These are phyloP conservation scores for Arbutus unedo DNA, from an alignment of 148 eudicot genomes.

Conservation along the genomic window DNA sequence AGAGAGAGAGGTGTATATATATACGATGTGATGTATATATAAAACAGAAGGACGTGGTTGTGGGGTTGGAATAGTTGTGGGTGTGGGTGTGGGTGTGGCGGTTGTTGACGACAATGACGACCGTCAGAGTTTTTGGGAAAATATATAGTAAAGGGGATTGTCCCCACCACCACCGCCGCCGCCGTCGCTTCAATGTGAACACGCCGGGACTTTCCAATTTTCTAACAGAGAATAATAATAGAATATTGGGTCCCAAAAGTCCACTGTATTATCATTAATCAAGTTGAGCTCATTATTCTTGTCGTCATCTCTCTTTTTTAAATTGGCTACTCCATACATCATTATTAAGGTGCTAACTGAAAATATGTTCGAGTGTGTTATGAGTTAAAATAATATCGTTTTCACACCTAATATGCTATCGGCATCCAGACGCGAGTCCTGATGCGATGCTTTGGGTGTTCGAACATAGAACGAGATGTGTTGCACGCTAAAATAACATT, in stretches of 20 bases:
- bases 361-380: no score
- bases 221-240: neutral
- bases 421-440: no score
- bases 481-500: no score
- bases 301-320: neutral
- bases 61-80: neutral
- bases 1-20: conserved; percentile 1
- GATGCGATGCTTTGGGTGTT: no score
- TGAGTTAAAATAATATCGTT: no score
- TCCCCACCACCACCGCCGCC: neutral
- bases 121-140: neutral
- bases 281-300: neutral
- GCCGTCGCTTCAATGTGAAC: neutral
- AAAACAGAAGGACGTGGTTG: neutral
- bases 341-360: no score
- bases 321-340: neutral
- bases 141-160: no score
- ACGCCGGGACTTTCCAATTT: neutral
- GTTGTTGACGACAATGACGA: conserved; percentile 8
- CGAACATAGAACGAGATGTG: no score
- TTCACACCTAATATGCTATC: no score
- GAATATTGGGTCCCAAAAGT: neutral
- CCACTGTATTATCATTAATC: neutral
- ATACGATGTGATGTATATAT: neutral
- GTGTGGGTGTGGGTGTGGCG: neutral